Evolutionary conservation across 2,329 filamentous ascomycete genomes (phyloP).

Genomic region (Tolypocladium nubicola): DNA sequence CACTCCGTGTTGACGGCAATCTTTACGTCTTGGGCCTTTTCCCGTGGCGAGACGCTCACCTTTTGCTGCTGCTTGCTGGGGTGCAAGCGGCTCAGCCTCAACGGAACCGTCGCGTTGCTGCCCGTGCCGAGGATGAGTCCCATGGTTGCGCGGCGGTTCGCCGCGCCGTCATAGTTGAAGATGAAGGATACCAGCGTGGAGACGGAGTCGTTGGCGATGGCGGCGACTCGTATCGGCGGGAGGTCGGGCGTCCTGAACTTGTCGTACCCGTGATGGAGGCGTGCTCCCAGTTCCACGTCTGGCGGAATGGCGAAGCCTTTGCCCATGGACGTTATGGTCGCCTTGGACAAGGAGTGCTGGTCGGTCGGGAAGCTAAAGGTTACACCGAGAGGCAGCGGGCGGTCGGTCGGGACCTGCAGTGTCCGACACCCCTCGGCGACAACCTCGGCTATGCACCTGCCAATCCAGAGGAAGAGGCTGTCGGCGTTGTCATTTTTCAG

Average conservation of each 20-base stretch:
- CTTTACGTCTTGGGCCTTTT: constrained; percentile 40
- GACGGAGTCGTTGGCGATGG: constrained; percentile 74
- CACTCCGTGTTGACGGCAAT: constrained; percentile 78
- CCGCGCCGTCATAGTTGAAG: constrained; percentile 53
- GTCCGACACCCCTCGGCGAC: constrained; percentile 45
- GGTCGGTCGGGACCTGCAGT: constrained; percentile 28
- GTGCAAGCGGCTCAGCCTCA: constrained; percentile 53
- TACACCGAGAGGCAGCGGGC: constrained; percentile 51
- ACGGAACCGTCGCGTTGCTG: constrained; percentile 69
- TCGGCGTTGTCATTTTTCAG: constrained; percentile 66
- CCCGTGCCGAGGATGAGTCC: constrained; percentile 75
- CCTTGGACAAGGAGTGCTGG: constrained; percentile 51
- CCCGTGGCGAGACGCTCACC: constrained; percentile 36
- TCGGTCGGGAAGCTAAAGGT: constrained; percentile 64
- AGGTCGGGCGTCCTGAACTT: constrained; percentile 34
- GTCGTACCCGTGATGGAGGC: constrained; percentile 49
- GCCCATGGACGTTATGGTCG: constrained; percentile 57
- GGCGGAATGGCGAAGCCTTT: constrained; percentile 57
- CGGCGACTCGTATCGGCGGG: constrained; percentile 58
- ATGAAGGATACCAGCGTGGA: constrained; percentile 70
- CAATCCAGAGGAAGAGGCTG: constrained; percentile 73
- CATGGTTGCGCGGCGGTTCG: constrained; percentile 60
- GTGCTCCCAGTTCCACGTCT: constrained; percentile 48
- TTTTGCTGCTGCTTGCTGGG: constrained; percentile 46
- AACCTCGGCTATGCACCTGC: constrained; percentile 63